Evolutionary conservation across 352 stramenopile species (phyloP).

Genomic region (Globisporangium nagaii): DNA sequence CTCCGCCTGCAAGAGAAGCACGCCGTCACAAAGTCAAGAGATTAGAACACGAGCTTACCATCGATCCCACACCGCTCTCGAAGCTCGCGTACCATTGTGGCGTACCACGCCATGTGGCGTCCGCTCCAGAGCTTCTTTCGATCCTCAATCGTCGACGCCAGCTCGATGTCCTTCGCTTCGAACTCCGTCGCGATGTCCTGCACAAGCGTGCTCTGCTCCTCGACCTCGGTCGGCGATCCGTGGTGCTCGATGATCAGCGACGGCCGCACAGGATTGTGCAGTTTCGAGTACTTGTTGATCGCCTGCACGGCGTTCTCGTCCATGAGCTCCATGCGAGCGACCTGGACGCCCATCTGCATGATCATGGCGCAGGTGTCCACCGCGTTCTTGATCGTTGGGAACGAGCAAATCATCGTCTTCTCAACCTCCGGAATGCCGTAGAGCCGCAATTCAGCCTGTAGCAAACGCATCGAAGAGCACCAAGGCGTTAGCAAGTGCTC

Average conservation of each 20-base stretch:
- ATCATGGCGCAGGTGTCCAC: constrained; percentile 79
- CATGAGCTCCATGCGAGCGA: constrained; percentile 87
- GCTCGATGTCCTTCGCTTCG: constrained; percentile 74
- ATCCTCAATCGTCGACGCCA: constrained; percentile 63
- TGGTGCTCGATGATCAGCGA: constrained; percentile 95
- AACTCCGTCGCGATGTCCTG: constrained; percentile 86
- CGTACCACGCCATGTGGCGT: constrained; percentile 83
- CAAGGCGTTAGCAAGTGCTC: neutral
- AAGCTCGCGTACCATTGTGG: constrained; percentile 58
- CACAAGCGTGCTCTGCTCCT: constrained; percentile 85
- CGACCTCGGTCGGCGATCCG: constrained; percentile 69
- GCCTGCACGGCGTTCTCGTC: constrained; percentile 71
- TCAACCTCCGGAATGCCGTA: constrained; percentile 89
- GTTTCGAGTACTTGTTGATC: constrained; percentile 86
- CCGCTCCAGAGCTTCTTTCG: constrained; percentile 82
- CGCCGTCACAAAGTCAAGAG: neutral
- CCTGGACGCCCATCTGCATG: constrained; percentile 86
- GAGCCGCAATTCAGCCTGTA: constrained; percentile 87
- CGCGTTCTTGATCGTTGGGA: constrained; percentile 85
- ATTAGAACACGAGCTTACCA: neutral
- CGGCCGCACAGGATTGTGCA: constrained; percentile 70
- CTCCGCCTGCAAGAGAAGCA: constrained; percentile 47
- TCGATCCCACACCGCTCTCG: neutral
- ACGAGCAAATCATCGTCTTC: constrained; percentile 92
- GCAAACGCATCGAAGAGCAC: neutral